Evolutionary conservation across 164 flowering plant genomes (phyloP).

Genomic region (Warburgia ugandensis): DNA sequence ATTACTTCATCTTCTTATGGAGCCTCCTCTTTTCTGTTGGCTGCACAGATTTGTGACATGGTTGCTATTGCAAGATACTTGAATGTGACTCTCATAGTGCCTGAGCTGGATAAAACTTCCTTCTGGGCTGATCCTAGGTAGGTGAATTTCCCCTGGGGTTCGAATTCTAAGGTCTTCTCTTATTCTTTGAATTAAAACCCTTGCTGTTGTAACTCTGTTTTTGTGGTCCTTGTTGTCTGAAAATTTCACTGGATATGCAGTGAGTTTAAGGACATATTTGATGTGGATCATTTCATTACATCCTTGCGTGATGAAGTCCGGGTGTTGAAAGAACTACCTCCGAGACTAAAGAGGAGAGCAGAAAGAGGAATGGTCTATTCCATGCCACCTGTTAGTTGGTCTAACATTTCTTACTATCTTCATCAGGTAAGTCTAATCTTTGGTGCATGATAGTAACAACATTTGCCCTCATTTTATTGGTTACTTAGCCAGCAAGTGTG

Average conservation of each 20-base stretch:
- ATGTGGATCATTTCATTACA: constrained; percentile 80
- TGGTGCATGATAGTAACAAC: too few relatives aligned
- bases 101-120: constrained; percentile 91
- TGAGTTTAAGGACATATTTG: constrained; percentile 89
- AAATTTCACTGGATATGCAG: constrained; percentile 30
- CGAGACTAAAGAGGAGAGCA: constrained; percentile 64
- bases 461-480: too few relatives aligned
- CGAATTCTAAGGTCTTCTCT: neutral
- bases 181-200: neutral
- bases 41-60: constrained; percentile 90
- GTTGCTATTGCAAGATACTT: constrained; percentile 85
- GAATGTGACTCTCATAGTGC: constrained; percentile 86
- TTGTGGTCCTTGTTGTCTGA: too few relatives aligned
- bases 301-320: constrained; percentile 87
- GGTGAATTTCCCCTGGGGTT: too few relatives aligned
- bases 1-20: neutral
- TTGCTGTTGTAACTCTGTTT: too few relatives aligned
- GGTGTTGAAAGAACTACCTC: constrained; percentile 74
- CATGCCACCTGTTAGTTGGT: constrained; percentile 96
- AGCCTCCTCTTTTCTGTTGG: constrained; percentile 1
- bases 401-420: constrained; percentile 68
- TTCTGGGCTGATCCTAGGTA: constrained; percentile 97
- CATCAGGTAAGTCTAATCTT: constrained; percentile 59
- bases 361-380: constrained; percentile 44
- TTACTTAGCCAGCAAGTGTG: too few relatives aligned